A percentile compares a stretch with the other conserved stretches of the same genome.
These are phyloP conservation scores for Colletotrichum sp. DNA, from an alignment of 2,329 filamentous ascomycete species.

Conservation along the genomic window DNA sequence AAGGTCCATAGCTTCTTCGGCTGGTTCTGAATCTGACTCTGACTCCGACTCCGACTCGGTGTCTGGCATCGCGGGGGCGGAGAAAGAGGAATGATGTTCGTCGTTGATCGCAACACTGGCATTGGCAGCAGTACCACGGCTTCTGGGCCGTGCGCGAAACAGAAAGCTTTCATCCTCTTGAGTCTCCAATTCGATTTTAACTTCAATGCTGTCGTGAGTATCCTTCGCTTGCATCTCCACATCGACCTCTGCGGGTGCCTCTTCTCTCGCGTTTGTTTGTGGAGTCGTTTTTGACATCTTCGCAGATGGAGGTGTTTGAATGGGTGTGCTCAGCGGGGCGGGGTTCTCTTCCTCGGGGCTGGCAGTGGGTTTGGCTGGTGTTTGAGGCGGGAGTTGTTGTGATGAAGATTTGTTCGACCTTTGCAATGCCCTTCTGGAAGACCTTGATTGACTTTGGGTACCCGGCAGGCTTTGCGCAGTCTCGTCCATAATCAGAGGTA, in stretches of 20 bases:
- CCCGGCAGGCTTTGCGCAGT: background rate
- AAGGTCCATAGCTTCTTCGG: background rate
- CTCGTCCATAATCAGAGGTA: background rate
- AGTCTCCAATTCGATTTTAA: conserved; percentile 23
- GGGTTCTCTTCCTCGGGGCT: background rate
- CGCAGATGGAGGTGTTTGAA: conserved; percentile 12
- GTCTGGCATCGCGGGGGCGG: background rate
- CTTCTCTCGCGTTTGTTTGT: background rate
- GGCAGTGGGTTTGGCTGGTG: background rate
- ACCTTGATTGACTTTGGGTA: background rate
- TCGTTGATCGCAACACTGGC: background rate
- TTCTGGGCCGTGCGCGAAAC: conserved; percentile 28
- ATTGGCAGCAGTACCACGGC: background rate
- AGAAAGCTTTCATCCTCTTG: conserved; percentile 38
- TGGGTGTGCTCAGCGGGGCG: conserved; percentile 2
- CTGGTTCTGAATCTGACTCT: background rate
- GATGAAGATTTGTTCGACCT: background rate
- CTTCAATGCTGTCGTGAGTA: background rate
- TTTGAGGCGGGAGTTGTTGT: background rate
- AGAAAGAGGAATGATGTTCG: background rate
- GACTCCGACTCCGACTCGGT: background rate
- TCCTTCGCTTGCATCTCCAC: background rate
- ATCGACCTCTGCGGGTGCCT: background rate
- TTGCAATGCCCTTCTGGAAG: background rate
- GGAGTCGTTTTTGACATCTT: background rate